Evolutionary conservation across 2,329 filamentous ascomycete species (phyloP).

Genomic region (Venturia carpophila): DNA sequence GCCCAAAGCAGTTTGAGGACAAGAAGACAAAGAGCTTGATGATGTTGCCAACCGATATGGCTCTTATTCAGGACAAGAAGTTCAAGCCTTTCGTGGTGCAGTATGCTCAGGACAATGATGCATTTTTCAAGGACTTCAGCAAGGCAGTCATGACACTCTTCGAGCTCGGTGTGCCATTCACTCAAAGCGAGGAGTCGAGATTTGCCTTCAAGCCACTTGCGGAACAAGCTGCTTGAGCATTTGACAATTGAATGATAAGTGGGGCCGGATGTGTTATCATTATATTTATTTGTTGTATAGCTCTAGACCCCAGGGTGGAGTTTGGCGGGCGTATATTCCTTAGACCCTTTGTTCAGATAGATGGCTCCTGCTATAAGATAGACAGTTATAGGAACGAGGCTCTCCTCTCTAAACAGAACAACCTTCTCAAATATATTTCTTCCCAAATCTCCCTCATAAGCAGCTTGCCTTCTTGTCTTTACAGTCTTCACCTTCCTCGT

Average conservation of each 20-base stretch:
- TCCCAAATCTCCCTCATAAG: neutral
- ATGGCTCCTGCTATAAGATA: neutral
- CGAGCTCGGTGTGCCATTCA: conserved; percentile 88
- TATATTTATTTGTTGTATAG: conserved; percentile 3
- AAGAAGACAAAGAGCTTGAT: conserved; percentile 80
- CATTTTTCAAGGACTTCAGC: conserved; percentile 90
- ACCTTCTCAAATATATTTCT: neutral
- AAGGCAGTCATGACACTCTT: conserved; percentile 74
- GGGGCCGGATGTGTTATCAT: neutral
- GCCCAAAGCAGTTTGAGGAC: conserved; percentile 85
- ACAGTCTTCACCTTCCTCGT: neutral
- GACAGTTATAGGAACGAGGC: neutral
- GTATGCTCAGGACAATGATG: conserved; percentile 84
- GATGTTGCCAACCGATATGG: conserved; percentile 95
- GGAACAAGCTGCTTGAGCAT: conserved; percentile 5
- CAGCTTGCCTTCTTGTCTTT: neutral
- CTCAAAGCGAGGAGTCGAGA: conserved; percentile 40
- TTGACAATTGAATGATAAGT: neutral
- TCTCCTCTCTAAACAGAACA: neutral
- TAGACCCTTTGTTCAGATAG: neutral
- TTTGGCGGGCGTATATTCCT: neutral
- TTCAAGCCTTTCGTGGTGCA: conserved; percentile 74
- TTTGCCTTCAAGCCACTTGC: conserved; percentile 37
- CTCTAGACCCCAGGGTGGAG: neutral
- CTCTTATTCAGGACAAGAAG: conserved; percentile 76